Conservation (phyloP, 2,329 filamentous ascomycete species). For the Calonectria pseudoreteaudii region DNA sequence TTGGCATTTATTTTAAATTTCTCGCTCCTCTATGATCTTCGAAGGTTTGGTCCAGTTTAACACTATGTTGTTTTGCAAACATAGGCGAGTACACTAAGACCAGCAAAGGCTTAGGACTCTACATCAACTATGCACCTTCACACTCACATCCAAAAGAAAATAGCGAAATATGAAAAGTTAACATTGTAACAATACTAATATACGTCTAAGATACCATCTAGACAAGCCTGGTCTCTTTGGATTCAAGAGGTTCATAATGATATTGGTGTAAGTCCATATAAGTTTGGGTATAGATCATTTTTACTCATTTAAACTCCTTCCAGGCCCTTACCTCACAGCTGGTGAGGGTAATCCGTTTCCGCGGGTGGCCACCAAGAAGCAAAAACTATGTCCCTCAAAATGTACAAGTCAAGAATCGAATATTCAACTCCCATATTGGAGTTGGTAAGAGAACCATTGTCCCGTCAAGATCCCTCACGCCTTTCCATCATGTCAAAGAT, state of each 20-base stretch:
- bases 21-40: neutral
- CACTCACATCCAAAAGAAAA: neutral
- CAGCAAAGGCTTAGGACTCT: neutral
- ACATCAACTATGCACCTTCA: neutral
- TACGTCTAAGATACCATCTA: neutral
- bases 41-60: neutral
- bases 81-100: neutral
- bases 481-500: slow-evolving; percentile 15
- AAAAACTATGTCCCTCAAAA: slow-evolving; percentile 43
- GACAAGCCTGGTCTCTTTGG: neutral
- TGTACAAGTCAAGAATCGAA: slow-evolving; percentile 45
- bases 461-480: slow-evolving; percentile 6
- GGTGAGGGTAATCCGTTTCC: slow-evolving; percentile 26
- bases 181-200: neutral
- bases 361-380: slow-evolving; percentile 28
- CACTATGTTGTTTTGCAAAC: neutral
- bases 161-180: neutral
- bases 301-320: slow-evolving; percentile 15
- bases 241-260: neutral
- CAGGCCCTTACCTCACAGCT: slow-evolving; percentile 33
- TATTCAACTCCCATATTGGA: slow-evolving; percentile 34
- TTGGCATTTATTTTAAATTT: too few species aligned
- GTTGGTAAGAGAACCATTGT: neutral
- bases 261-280: neutral
- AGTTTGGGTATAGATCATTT: slow-evolving; percentile 6